These are phyloP conservation scores for Volutella citrinella DNA, from an alignment of 2,329 filamentous ascomycete species.

Conservation along the genomic window DNA sequence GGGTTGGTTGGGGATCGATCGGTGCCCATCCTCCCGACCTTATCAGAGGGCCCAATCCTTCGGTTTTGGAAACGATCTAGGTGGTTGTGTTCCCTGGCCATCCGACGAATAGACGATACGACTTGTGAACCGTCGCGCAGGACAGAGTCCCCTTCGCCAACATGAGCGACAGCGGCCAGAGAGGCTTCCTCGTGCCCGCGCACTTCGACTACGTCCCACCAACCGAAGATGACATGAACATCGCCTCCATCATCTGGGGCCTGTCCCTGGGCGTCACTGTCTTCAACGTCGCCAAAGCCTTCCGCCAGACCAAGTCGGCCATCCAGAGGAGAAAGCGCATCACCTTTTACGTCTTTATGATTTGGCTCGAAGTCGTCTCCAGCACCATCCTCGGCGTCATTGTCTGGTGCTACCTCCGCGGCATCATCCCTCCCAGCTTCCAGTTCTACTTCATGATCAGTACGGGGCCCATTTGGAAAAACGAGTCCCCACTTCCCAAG, in stretches of 20 bases:
- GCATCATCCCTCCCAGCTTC: conserved; percentile 28
- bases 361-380: conserved; percentile 25
- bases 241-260: conserved; percentile 26
- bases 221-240: conserved; percentile 22
- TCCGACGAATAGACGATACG: too few species aligned
- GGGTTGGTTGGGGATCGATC: too few species aligned
- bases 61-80: too few species aligned
- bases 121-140: too few species aligned
- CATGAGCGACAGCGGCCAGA: too few species aligned
- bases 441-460: conserved; percentile 26
- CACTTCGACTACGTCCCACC: conserved; percentile 15
- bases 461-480: conserved; percentile 14
- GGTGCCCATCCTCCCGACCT: too few species aligned
- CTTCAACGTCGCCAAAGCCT: conserved; percentile 22
- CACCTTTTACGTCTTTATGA: conserved; percentile 17
- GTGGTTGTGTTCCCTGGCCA: too few species aligned
- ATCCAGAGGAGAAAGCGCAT: conserved; percentile 18
- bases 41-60: too few species aligned
- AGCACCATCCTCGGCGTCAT: conserved; percentile 22
- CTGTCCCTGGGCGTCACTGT: conserved; percentile 22
- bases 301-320: conserved; percentile 15
- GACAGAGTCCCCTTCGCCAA: too few species aligned
- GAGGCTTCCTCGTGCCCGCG: conserved; percentile 23
- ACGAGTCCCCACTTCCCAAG: fast-evolving
- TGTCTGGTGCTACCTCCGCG: conserved; percentile 23